Percentiles rank a stretch among this genome's conserved stretches.
phyloP scores from a whole-genome alignment of 2,329 filamentous ascomycete genomes.

The Aureobasidium sp. region DNA sequence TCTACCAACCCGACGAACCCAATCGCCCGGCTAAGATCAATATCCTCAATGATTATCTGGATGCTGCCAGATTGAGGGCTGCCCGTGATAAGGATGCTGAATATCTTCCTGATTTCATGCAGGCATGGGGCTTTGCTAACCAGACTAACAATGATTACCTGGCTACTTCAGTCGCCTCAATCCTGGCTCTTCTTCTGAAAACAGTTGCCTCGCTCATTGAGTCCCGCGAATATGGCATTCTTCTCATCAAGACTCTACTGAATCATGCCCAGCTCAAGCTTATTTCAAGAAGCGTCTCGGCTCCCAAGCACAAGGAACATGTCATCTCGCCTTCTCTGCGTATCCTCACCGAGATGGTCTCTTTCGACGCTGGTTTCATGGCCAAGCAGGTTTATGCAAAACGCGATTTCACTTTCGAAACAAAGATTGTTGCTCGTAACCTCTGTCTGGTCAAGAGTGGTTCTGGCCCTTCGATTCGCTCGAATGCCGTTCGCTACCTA shows the following conservation, averaged over 20 bases:
- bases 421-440: conserved; percentile 69
- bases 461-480: conserved; percentile 68
- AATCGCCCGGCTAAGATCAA: conserved; percentile 42
- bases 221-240: conserved; percentile 65
- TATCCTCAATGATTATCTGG: conserved; percentile 65
- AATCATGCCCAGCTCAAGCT: conserved; percentile 76
- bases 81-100: conserved; percentile 51
- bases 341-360: conserved; percentile 76
- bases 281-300: conserved; percentile 68
- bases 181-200: conserved; percentile 74
- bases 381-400: conserved; percentile 67
- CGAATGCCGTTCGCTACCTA: conserved; percentile 75
- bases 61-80: conserved; percentile 46
- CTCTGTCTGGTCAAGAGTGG: conserved; percentile 63
- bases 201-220: conserved; percentile 68
- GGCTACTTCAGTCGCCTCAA: conserved; percentile 71
- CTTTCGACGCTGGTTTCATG: conserved; percentile 75
- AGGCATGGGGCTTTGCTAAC: conserved; percentile 79
- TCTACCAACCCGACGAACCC: conserved; percentile 48
- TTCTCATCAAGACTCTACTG: conserved; percentile 73
- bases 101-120: conserved; percentile 72
- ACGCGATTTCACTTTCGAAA: conserved; percentile 65
- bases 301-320: conserved; percentile 76
- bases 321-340: conserved; percentile 83
- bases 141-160: conserved; percentile 74